Evolutionary conservation across 805 yeast genomes (phyloP).

Genomic region (Hanseniaspora valbyensis): DNA sequence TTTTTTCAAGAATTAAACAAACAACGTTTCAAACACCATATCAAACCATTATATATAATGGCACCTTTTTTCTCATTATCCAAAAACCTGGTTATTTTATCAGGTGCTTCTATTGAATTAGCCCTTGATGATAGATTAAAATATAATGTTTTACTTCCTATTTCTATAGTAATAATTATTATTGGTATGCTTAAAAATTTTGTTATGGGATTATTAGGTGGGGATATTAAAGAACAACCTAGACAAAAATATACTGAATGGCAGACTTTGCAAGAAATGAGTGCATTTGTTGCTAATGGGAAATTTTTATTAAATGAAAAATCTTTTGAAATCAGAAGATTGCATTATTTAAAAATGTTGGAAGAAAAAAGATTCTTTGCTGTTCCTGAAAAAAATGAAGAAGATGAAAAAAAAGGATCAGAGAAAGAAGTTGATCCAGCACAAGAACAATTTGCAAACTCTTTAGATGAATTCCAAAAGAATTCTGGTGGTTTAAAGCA

Average conservation of each 20-base stretch:
- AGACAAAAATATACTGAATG: conserved; percentile 46
- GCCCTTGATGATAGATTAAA: conserved; percentile 70
- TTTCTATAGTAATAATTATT: conserved; percentile 77
- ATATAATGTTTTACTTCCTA: conserved; percentile 86
- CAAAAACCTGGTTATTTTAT: conserved; percentile 18
- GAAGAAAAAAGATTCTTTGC: conserved; percentile 47
- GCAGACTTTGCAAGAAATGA: conserved; percentile 51
- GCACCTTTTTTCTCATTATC: conserved; percentile 5
- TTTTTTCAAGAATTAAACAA: neutral
- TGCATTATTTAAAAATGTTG: conserved; percentile 38
- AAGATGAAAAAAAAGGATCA: conserved; percentile 30
- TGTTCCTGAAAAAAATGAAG: conserved; percentile 26
- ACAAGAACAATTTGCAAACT: conserved; percentile 24
- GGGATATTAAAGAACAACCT: conserved; percentile 45
- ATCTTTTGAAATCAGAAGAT: conserved; percentile 46
- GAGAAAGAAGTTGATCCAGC: conserved; percentile 43
- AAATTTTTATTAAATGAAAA: conserved; percentile 37
- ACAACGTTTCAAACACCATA: neutral
- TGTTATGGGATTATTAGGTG: conserved; percentile 48
- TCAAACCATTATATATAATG: neutral
- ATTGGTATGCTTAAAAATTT: conserved; percentile 71
- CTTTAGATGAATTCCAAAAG: conserved; percentile 12
- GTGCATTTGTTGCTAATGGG: conserved; percentile 45
- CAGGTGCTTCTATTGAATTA: conserved; percentile 38
- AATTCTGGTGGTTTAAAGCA: conserved; percentile 58